Base-by-base conservation (phyloP, 2,329 filamentous ascomycete species). In the Calonectria honghensis region DNA sequence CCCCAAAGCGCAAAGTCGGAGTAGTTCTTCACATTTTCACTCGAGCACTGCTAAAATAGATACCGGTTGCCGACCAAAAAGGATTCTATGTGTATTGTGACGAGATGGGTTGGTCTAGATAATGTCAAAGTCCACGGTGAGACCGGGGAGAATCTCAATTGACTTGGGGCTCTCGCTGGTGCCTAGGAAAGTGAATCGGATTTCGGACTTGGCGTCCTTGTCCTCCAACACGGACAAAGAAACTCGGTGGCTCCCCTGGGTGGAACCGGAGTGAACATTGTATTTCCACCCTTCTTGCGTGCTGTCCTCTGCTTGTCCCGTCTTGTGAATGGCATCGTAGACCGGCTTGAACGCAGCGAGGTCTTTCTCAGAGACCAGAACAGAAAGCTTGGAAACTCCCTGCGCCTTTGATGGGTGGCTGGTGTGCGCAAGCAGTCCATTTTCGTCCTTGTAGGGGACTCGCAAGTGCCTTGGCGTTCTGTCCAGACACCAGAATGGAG, bases 401-500 rank as follows among this genome's bases (percentile, higher is more conserved):
- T 87, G 78, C 0, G 87, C 90, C 0, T 88, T 88, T 9, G 85
- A 90, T 0, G 89, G 85, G 83, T 94, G 92, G 16, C 79, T 83
- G 4, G 82, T 83, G 20, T 81, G 76, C 18, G 75, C 72, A 0
- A 78, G 70, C 0, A 72, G 29, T 7, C 76, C 77, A 27, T 51
- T 37, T 9, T 74, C 78, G 24, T 72, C 70, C 24, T 81, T 78
- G 1, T 84, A 84, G 0, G 92, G 91, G 3, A 93, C 92, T 0
- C 93, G 84, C 2, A 91, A 80, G n/a, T 84, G 77, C 9, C 93
- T 83, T 3, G 88, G 84, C 2, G 92, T 94, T 16, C 90, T 83
- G 81, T 94, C 93, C 61, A 94, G 87, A 79, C 91, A 93, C 87
- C 90, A 94, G 78, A 94, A 94, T 0, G 93, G 93, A 14, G 92